Percentiles rank a stretch among this genome's conserved stretches.
phyloP scores from a whole-genome alignment of 2,329 filamentous ascomycete genomes.

The Cryphonectria carpinicola region DNA sequence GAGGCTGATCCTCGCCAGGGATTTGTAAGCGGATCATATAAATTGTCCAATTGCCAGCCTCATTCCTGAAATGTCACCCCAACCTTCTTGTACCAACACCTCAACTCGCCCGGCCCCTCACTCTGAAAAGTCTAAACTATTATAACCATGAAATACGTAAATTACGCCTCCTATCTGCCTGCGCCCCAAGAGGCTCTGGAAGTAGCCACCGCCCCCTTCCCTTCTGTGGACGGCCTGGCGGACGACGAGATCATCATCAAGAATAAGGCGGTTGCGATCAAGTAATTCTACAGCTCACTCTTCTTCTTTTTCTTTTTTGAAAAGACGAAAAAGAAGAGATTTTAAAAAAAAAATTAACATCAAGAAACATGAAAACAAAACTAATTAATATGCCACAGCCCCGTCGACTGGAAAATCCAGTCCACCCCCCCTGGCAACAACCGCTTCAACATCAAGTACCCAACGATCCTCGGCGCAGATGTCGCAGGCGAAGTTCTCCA shows the following conservation, averaged over 20 bases:
- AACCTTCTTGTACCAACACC: not conserved
- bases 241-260: constrained; percentile 27
- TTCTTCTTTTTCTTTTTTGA: constrained; percentile 26
- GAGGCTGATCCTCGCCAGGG: not conserved
- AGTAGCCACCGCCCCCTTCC: constrained; percentile 21
- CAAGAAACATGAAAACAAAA: too few species aligned
- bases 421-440: constrained; percentile 31
- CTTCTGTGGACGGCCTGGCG: constrained; percentile 3
- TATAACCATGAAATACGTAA: constrained; percentile 19
- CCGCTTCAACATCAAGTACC: constrained; percentile 38
- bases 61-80: not conserved
- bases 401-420: constrained; percentile 39
- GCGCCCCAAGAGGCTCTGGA: constrained; percentile 19
- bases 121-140: not conserved
- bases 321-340: constrained; percentile 3
- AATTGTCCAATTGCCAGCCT: not conserved
- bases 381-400: constrained; percentile 31
- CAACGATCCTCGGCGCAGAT: constrained; percentile 39
- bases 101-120: not conserved
- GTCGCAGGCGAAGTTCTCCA: constrained; percentile 39
- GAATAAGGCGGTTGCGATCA: constrained; percentile 25
- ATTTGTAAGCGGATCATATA: constrained; percentile 19
- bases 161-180: constrained; percentile 23
- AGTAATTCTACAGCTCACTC: not conserved
- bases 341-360: too few species aligned